Base-by-base conservation (phyloP, 192 early-diverging fungal species). In the Backusella macrospora region DNA sequence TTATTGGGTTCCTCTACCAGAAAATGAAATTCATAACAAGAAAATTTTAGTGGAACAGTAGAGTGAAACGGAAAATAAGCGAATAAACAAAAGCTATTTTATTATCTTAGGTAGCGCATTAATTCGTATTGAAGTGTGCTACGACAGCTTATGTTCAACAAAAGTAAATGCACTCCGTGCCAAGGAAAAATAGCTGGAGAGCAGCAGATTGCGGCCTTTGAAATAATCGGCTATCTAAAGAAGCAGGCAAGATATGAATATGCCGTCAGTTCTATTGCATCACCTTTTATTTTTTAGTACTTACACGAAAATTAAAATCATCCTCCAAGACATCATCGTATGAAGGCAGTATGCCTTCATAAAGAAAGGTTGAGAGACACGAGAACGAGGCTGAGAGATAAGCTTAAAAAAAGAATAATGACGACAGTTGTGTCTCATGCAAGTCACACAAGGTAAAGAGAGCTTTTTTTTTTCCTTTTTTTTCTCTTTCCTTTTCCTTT, bases 321-420 rank as follows among this genome's bases (percentile, higher is more conserved):
- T 68, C 18, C 78, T 34, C 2, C 29, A 34, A 86, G 88, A 44
- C 96, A 98, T 80, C 86, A 89, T 62, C 88, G 95, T 43, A 96
- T 96, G 95, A 97, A 97, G 76, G 95, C 95, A 47, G 96, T 97
- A 12, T 96, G 95, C 70, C 87, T 97, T 49, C 88, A 94, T 69
- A 98, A 97, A 82, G 98, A 98, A 34, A 34, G 29, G 29, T 34
- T 34, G 29, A 34, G 29, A 34, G 29, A 34, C 29, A 0, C 29
- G 29, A 34, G 29, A 34, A 34, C 29, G 29, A 34, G 29, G 29
- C 29, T 34, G 29, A 34, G 29, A 2, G 29, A 34, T 34, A 34
- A 34, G 29, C 2, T 34, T 34, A 34, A 34, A 34, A 34, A 34
- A 34, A 34, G 29, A 34, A 34, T 34, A 34, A 34, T 34, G 29